Evolutionary conservation across 345 rosid species (phyloP), one percentile per base, ranked within the genome.

Genomic region (Acer yangbiense): DNA sequence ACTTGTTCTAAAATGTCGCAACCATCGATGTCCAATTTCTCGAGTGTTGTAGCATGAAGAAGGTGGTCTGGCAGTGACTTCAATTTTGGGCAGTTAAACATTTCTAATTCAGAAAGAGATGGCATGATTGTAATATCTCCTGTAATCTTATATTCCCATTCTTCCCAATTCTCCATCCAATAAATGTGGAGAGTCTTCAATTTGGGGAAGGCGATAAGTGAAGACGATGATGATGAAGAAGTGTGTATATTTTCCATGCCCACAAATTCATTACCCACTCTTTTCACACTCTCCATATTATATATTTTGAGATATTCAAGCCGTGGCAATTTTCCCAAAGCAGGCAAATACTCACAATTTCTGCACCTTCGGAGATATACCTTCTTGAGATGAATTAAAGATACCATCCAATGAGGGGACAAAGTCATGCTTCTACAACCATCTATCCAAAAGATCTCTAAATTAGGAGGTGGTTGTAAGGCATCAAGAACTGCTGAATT

Each of bases 111-210:
- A 11, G 18, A 46, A 32, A 75, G 71, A 43, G 8, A 58, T 13
- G 78, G 78, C 78, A 75, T 75, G 63, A 65, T 11, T 10, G 64
- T 21, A 13, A n/a, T 48, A 7, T 74, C 69, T 2, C 16, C 29
- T 46, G 35, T 46, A 44, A 25, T 64, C 39, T 0, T n/a, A 27
- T 3, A 29, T 25, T 64, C 68, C 68, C 68, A 64, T 11, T 27
- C 39, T 6, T 11, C 68, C 68, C 68, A 64, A 1, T 64, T 39
- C 10, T 64, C 43, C 68, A 64, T 64, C n/a, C 0, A 0, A 9
- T 4, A 0, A 11, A 64, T 25, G 1, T 1, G 0, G 0, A 64
- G 68, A 12, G 6, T 0, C 17, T 64, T 64, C 68, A 64, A 64
- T 64, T 27, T 64, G 2, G 41, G 68, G 68, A 64, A 64, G 39